Evolutionary conservation across 768 basidiomycete genomes (phyloP).

Genomic region (Holtermanniella nyarrowii): DNA sequence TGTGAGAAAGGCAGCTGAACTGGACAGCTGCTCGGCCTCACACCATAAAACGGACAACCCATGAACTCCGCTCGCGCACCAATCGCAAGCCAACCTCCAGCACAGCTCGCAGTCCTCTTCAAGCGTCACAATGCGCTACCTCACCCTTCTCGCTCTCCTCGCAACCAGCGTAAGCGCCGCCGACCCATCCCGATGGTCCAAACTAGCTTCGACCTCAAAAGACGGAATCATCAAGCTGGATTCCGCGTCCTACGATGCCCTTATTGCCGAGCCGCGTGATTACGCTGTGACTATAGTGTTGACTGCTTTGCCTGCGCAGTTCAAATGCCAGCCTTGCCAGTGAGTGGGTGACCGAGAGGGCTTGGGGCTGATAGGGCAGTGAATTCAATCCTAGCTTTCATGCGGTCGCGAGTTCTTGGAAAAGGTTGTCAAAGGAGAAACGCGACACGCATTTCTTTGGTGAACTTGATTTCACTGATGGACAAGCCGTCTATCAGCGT

Average conservation of each 20-base stretch:
- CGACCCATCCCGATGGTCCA: conserved; percentile 49
- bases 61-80: neutral
- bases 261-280: conserved; percentile 59
- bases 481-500: conserved; percentile 65
- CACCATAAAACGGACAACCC: neutral
- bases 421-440: conserved; percentile 50
- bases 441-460: conserved; percentile 85
- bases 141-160: conserved; percentile 5
- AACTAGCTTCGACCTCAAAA: conserved; percentile 55
- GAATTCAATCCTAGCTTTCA: conserved; percentile 75
- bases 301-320: conserved; percentile 70
- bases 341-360: no score
- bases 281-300: conserved; percentile 83
- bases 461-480: conserved; percentile 75
- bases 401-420: conserved; percentile 78
- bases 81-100: neutral
- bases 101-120: neutral
- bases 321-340: conserved; percentile 89
- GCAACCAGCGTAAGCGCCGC: conserved; percentile 11
- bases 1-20: neutral
- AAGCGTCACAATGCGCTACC: conserved; percentile 3
- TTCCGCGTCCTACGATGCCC: conserved; percentile 61
- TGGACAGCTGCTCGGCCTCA: neutral
- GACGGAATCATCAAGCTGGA: conserved; percentile 77
- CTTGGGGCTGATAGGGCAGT: no score